Percentiles rank a stretch among this genome's conserved stretches.
phyloP scores from a whole-genome alignment of 805 yeast species.

The Ogataea zsoltii region DNA sequence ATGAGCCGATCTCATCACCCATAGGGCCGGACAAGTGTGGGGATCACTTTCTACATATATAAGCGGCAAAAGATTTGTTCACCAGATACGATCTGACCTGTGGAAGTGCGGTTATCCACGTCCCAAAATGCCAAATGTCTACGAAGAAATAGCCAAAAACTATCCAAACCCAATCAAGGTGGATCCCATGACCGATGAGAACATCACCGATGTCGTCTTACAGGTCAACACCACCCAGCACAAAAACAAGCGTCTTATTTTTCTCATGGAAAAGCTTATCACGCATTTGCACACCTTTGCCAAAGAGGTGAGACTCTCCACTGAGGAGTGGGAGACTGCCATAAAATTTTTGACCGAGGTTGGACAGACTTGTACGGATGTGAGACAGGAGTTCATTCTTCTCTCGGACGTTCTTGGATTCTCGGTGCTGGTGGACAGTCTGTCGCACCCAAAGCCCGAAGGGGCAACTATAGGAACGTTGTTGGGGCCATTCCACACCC shows the following conservation, averaged over 20 bases:
- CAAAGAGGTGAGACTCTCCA: constrained; percentile 11
- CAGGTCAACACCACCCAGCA: constrained; percentile 12
- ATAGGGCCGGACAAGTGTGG: neutral
- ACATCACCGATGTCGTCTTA: constrained; percentile 11
- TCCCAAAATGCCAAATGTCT: constrained; percentile 4
- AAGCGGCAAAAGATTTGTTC: neutral
- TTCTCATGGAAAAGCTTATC: constrained; percentile 5
- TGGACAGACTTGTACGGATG: constrained; percentile 13
- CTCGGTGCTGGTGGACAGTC: constrained; percentile 12
- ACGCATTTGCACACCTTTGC: constrained; percentile 7
- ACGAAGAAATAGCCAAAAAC: constrained; percentile 3
- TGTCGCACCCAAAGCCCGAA: constrained; percentile 11
- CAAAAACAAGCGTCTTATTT: constrained; percentile 5
- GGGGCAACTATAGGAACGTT: constrained; percentile 10
- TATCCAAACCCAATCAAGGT: constrained; percentile 12
- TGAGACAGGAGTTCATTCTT: constrained; percentile 11
- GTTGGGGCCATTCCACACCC: constrained; percentile 12
- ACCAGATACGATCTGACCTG: neutral
- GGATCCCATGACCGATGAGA: constrained; percentile 12
- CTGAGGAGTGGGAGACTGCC: constrained; percentile 13
- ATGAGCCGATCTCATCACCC: too few species aligned
- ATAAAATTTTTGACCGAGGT: constrained; percentile 9
- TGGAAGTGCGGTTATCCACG: neutral
- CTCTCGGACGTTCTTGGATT: constrained; percentile 10
- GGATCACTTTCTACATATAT: neutral